Base-by-base conservation (phyloP, 2,329 filamentous ascomycete species). In the Mariannaea sp. region DNA sequence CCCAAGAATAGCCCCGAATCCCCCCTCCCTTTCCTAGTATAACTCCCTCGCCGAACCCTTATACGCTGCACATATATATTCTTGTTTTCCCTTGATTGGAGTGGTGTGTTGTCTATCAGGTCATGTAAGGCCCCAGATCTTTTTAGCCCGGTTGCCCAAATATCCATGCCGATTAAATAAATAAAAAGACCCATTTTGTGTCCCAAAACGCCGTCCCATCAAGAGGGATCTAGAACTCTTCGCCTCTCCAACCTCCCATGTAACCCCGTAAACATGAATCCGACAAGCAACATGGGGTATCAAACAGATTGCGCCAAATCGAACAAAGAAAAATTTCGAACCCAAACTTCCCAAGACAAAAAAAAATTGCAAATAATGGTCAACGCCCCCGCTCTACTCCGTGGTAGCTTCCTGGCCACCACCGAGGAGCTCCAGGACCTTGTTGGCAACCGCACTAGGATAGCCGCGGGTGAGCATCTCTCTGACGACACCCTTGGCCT, bases 381-480 rank as follows among this genome's bases (percentile, higher is more conserved):
- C 20, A 22, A 30, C 27, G 39, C 20, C 16, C n/a, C n/a, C n/a
- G n/a, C 44, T 57, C 55, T 39, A 72, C 47, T 68, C 65, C 13
- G 47, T 49, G 20, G 61, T 32, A 36, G 67, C 69, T 49, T 77
- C 75, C 52, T 79, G 77, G 22, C 74, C 72, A 54, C 82, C 83
- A 36, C 87, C 87, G 32, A 99, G 85, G 48, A 99, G 82, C 74
- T 97, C 94, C 35, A 94, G 80, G 56, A 97, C 92, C 81, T 97
- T 97, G 75, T 89, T 90, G 38, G 92, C 89, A 12, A 99, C 94
- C 5, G 94, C 93, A 58, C 85, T 84, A 40, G 94, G 94, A 69
- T 97, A 99, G 32, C 92, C 92, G 52, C 94, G 84, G 40, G 85
- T 86, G 29, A 97, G 80, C 83, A 97, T 97, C 79, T 99, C 94